phyloP scores from a whole-genome alignment of 805 yeast genomes.

The Yarrowia porcina region DNA sequence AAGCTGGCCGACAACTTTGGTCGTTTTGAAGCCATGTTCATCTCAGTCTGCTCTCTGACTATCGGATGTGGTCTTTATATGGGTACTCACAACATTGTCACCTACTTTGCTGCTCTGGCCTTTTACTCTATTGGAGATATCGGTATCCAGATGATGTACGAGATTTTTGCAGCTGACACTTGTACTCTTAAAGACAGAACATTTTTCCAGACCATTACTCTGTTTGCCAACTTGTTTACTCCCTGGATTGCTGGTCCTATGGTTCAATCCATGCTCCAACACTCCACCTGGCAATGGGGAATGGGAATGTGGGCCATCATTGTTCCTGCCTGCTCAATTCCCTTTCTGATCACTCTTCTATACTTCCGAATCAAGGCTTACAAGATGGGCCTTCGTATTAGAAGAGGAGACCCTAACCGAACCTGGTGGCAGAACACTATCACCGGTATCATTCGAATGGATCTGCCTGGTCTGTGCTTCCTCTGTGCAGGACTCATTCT shows the following conservation, averaged over 20 bases:
- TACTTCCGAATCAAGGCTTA: constrained; percentile 30
- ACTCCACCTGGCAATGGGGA: constrained; percentile 51
- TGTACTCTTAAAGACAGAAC: constrained; percentile 44
- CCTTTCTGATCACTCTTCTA: constrained; percentile 31
- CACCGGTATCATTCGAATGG: not conserved
- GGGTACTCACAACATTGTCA: constrained; percentile 34
- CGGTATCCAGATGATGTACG: constrained; percentile 41
- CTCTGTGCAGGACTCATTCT: constrained; percentile 12
- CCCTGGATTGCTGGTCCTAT: constrained; percentile 42
- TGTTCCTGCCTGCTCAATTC: constrained; percentile 41
- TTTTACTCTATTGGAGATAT: constrained; percentile 42
- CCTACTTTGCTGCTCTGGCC: constrained; percentile 42
- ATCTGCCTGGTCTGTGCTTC: not conserved
- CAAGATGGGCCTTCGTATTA: constrained; percentile 25
- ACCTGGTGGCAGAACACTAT: not conserved
- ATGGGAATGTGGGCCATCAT: constrained; percentile 50
- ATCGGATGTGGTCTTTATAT: constrained; percentile 11
- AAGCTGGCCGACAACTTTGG: constrained; percentile 19
- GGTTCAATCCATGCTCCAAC: constrained; percentile 35
- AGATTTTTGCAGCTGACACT: constrained; percentile 40
- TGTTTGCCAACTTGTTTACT: constrained; percentile 42
- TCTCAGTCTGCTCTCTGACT: not conserved
- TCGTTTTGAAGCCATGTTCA: constrained; percentile 10
- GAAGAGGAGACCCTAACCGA: constrained; percentile 19
- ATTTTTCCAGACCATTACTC: constrained; percentile 38